phyloP scores from a whole-genome alignment of 495 filamentous ascomycete species.

The Elaphomyces granulatus region DNA sequence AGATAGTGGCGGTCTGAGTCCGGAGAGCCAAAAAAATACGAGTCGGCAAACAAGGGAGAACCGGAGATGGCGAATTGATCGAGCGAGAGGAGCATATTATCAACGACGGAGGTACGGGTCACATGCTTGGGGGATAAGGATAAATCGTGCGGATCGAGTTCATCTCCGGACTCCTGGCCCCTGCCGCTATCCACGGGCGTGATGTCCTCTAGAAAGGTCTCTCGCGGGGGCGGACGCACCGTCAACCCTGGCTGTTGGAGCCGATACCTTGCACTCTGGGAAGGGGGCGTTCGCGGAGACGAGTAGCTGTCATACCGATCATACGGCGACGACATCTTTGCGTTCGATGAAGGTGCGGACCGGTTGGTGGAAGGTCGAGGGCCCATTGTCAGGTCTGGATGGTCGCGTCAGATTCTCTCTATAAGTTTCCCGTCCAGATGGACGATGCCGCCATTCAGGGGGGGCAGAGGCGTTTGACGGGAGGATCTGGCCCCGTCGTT shows the following conservation, averaged over 20 bases:
- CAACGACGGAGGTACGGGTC: conserved; percentile 73
- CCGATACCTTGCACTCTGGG: conserved; percentile 20
- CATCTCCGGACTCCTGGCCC: conserved; percentile 29
- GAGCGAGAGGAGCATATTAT: conserved; percentile 83
- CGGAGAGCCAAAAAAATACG: conserved; percentile 27
- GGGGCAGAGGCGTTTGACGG: too few species aligned
- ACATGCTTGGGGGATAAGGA: conserved; percentile 61
- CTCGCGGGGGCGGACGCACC: conserved; percentile 26
- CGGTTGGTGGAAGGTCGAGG: conserved; percentile 9
- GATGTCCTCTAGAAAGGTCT: conserved; percentile 38
- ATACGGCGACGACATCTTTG: conserved; percentile 24
- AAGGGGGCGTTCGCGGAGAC: conserved; percentile 35
- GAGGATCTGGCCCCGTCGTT: too few species aligned
- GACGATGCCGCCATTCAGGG: too few species aligned
- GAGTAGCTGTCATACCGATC: conserved; percentile 14
- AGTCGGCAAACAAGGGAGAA: conserved; percentile 26
- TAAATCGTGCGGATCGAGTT: conserved; percentile 76
- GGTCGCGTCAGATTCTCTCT: too few species aligned
- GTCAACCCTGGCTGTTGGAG: conserved; percentile 18
- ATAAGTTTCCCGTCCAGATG: too few species aligned
- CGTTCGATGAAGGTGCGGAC: conserved; percentile 10
- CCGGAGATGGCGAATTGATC: conserved; percentile 55
- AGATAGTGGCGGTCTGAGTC: conserved; percentile 16
- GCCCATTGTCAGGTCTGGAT: too few species aligned
- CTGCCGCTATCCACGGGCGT: conserved; percentile 29